Conservation (phyloP, 2,329 filamentous ascomycete genomes). For the Thelonectria discophora region DNA sequence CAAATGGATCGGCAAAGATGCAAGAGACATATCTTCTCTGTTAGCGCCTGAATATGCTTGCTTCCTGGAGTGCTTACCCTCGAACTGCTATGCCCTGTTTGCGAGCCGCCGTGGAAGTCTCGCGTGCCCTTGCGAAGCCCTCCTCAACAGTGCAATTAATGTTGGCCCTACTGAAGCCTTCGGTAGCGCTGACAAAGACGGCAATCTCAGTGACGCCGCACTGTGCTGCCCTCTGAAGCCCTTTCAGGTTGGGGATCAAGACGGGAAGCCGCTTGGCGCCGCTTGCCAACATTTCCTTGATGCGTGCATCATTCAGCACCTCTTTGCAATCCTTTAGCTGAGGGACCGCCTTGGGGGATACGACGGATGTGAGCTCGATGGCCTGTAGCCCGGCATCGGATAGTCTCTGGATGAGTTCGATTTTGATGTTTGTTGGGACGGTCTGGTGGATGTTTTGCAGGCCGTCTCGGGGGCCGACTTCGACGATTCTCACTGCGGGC, state of each 20-base stretch:
- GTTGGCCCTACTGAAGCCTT: constrained; percentile 66
- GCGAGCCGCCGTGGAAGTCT: constrained; percentile 56
- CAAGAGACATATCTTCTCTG: constrained; percentile 59
- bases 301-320: constrained; percentile 49
- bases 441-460: constrained; percentile 72
- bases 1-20: constrained; percentile 63
- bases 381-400: constrained; percentile 64
- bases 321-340: constrained; percentile 68
- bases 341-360: constrained; percentile 73
- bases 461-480: constrained; percentile 75
- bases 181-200: constrained; percentile 68
- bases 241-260: constrained; percentile 64
- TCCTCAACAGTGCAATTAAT: constrained; percentile 67
- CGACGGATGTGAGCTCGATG: constrained; percentile 74
- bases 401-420: constrained; percentile 68
- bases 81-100: constrained; percentile 56
- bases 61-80: constrained; percentile 43
- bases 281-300: constrained; percentile 15
- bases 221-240: constrained; percentile 54
- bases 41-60: neutral
- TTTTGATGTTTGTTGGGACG: constrained; percentile 68
- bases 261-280: constrained; percentile 28
- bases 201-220: constrained; percentile 47
- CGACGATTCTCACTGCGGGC: constrained; percentile 52
- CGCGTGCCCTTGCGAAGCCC: constrained; percentile 58